These are phyloP conservation scores for Fraxinus albicans DNA, from an alignment of 305 asterid genomes.

Conservation along the genomic window DNA sequence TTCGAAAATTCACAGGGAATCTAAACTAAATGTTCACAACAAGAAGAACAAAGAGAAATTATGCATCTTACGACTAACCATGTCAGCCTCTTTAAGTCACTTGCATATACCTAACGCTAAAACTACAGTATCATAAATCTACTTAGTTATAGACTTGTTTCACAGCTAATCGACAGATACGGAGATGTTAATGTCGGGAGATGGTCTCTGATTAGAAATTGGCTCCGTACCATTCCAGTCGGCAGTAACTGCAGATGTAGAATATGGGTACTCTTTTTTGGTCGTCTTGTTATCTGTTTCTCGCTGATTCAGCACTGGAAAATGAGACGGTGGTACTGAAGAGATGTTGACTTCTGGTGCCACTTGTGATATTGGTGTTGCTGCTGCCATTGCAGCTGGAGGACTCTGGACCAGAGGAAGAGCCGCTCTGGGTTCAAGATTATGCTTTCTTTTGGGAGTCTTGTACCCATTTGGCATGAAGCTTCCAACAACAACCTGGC, in stretches of 20 bases:
- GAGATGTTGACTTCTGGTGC: slow-evolving; percentile 41
- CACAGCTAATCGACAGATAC: slow-evolving; percentile 54
- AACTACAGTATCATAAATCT: not conserved
- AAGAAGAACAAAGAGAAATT: slow-evolving; percentile 5
- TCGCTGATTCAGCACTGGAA: slow-evolving; percentile 40
- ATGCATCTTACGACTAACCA: slow-evolving; percentile 12
- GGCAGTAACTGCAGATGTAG: slow-evolving; percentile 51
- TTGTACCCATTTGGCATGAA: slow-evolving; percentile 55
- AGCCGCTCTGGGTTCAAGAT: slow-evolving; percentile 33
- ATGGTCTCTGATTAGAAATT: slow-evolving; percentile 45
- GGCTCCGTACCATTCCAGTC: slow-evolving; percentile 63
- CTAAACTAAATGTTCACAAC: slow-evolving; percentile 17
- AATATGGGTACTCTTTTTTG: slow-evolving; percentile 46
- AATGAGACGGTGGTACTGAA: slow-evolving; percentile 36
- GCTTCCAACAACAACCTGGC: slow-evolving; percentile 83
- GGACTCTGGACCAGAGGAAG: slow-evolving; percentile 34
- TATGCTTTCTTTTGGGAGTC: slow-evolving; percentile 45
- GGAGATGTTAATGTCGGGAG: slow-evolving; percentile 78
- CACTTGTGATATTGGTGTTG: slow-evolving; percentile 58
- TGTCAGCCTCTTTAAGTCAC: slow-evolving; percentile 20
- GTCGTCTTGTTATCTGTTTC: slow-evolving; percentile 41
- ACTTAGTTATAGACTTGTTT: slow-evolving; percentile 12
- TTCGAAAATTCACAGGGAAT: slow-evolving; percentile 9
- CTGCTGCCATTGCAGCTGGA: slow-evolving; percentile 47
- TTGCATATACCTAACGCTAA: slow-evolving; percentile 24